phyloP scores from a whole-genome alignment of 306 rosid genomes.

The Morella rubra region DNA sequence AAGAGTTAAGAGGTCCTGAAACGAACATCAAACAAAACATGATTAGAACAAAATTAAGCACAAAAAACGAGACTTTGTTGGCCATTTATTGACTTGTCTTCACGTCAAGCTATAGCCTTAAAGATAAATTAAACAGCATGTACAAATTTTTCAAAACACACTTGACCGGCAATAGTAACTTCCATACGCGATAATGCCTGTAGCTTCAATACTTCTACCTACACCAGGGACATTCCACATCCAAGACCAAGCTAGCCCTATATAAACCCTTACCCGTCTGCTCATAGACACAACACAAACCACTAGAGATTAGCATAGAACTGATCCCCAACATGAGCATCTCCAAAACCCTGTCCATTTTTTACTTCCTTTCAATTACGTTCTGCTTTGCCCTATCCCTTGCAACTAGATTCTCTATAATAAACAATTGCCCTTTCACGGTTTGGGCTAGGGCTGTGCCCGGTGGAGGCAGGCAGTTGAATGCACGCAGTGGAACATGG shows the following conservation, averaged over 20 bases:
- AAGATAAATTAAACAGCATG: too few species aligned
- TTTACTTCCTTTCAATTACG: constrained; percentile 22
- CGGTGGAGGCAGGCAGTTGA: constrained; percentile 47
- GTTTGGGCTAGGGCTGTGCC: constrained; percentile 60
- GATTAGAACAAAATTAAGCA: too few species aligned
- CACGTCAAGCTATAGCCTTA: too few species aligned
- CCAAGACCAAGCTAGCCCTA: neutral
- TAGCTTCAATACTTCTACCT: too few species aligned
- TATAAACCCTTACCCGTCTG: constrained; percentile 12
- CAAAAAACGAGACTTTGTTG: too few species aligned
- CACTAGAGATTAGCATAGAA: neutral
- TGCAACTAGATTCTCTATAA: constrained; percentile 40
- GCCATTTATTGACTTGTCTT: too few species aligned
- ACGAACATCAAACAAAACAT: too few species aligned
- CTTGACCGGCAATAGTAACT: too few species aligned
- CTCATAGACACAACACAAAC: neutral
- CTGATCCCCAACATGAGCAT: constrained; percentile 8
- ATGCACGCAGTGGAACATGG: constrained; percentile 38
- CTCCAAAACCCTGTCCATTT: constrained; percentile 5
- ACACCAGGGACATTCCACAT: too few species aligned
- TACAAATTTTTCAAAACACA: too few species aligned
- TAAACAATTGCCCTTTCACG: constrained; percentile 49
- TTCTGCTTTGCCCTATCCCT: constrained; percentile 12
- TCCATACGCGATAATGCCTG: too few species aligned
- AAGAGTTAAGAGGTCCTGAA: too few species aligned